phyloP scores from a whole-genome alignment of 345 rosid genomes.

The Lepidium aucheri region DNA sequence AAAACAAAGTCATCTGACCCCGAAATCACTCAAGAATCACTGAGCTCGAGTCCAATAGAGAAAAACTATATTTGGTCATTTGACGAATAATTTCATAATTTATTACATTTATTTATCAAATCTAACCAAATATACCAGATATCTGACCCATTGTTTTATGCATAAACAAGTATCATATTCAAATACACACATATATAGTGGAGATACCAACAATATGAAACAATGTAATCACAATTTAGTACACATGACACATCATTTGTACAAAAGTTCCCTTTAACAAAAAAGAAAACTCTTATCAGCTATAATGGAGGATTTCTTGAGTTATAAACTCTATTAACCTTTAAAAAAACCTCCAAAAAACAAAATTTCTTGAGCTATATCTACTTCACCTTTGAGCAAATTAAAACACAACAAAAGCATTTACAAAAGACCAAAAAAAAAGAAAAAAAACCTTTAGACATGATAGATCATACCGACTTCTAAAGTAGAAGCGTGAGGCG shows the following conservation, averaged over 20 bases:
- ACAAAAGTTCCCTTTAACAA: background rate
- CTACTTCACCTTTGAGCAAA: constrained; percentile 2
- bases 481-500: constrained; percentile 75
- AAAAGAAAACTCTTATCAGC: background rate
- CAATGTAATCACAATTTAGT: background rate
- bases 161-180: too few relatives aligned
- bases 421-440: constrained; percentile 18
- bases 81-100: too few relatives aligned
- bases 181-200: too few relatives aligned
- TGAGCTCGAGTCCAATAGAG: too few relatives aligned
- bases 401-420: constrained; percentile 15
- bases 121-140: too few relatives aligned
- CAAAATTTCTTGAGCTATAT: constrained; percentile 19
- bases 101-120: too few relatives aligned
- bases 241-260: constrained; percentile 6
- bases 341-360: constrained; percentile 10
- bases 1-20: too few relatives aligned
- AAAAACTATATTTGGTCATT: too few relatives aligned
- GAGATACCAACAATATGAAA: background rate
- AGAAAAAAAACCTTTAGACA: constrained; percentile 28
- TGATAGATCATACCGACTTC: constrained; percentile 90
- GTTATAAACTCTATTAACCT: background rate
- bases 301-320: background rate
- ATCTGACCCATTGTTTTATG: too few relatives aligned
- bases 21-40: too few relatives aligned